Evolutionary conservation across 2,329 filamentous ascomycete species (phyloP).

Genomic region (Fusarium subglutinans): DNA sequence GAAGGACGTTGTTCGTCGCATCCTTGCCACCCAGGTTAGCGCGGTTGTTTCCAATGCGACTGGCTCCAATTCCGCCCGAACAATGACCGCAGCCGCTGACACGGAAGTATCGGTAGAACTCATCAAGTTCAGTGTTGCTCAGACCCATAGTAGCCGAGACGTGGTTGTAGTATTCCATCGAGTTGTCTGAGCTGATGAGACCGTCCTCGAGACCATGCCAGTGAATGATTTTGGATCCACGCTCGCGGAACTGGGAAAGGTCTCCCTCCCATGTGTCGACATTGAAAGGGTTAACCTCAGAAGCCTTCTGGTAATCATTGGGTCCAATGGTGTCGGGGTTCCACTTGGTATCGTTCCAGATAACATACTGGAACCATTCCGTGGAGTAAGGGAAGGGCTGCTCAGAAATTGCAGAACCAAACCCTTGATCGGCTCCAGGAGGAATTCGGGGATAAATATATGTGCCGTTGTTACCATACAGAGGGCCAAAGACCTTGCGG

Average conservation of each 20-base stretch:
- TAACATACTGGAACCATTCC: conserved; percentile 51
- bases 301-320: conserved; percentile 53
- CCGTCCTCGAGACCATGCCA: conserved; percentile 54
- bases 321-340: conserved; percentile 38
- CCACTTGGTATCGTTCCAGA: conserved; percentile 51
- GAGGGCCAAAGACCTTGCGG: conserved; percentile 19
- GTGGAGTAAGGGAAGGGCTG: conserved; percentile 22
- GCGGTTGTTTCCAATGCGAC: conserved; percentile 43
- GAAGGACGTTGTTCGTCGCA: conserved; percentile 55
- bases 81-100: conserved; percentile 63
- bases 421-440: conserved; percentile 35
- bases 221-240: conserved; percentile 56
- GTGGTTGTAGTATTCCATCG: conserved; percentile 41
- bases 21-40: conserved; percentile 39
- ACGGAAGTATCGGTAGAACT: conserved; percentile 63
- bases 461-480: conserved; percentile 45
- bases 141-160: conserved; percentile 41
- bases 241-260: conserved; percentile 49
- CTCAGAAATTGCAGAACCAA: conserved; percentile 43
- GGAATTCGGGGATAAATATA: conserved; percentile 28
- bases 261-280: conserved; percentile 50
- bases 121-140: conserved; percentile 48
- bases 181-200: conserved; percentile 36
- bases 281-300: conserved; percentile 19
- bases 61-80: conserved; percentile 55